These are phyloP conservation scores for Ogataea methylovora DNA, from an alignment of 805 yeast genomes.

Conservation along the genomic window DNA sequence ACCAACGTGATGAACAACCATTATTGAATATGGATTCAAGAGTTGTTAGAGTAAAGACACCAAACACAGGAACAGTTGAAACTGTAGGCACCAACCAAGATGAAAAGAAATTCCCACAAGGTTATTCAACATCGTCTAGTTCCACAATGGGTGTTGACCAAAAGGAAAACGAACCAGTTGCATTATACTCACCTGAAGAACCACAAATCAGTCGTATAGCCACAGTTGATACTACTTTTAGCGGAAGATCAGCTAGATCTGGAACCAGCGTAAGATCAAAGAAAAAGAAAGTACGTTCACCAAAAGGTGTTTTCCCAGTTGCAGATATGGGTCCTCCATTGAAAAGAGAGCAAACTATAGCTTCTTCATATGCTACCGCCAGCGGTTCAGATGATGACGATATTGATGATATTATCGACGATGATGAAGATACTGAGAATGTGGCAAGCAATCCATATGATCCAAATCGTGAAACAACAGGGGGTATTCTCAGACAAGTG, in stretches of 20 bases:
- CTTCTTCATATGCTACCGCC: conserved; percentile 25
- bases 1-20: conserved; percentile 75
- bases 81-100: background rate
- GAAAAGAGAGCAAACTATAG: conserved; percentile 49
- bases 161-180: background rate
- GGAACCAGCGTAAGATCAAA: background rate
- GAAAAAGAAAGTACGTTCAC: conserved; percentile 35
- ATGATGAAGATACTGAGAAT: conserved; percentile 18
- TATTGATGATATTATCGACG: conserved; percentile 15
- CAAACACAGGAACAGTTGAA: background rate
- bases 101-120: background rate
- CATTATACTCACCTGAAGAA: background rate
- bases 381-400: conserved; percentile 1
- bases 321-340: conserved; percentile 68
- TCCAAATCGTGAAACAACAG: conserved; percentile 17
- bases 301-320: conserved; percentile 75
- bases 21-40: conserved; percentile 71
- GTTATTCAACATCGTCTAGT: background rate
- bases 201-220: background rate
- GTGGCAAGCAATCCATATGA: conserved; percentile 19
- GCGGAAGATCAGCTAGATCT: background rate
- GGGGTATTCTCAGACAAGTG: conserved; percentile 16
- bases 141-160: background rate
- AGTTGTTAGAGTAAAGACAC: conserved; percentile 45
- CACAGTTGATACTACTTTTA: background rate